Base-by-base conservation (phyloP, 805 yeast genomes). In the Ogataea allantospora region DNA sequence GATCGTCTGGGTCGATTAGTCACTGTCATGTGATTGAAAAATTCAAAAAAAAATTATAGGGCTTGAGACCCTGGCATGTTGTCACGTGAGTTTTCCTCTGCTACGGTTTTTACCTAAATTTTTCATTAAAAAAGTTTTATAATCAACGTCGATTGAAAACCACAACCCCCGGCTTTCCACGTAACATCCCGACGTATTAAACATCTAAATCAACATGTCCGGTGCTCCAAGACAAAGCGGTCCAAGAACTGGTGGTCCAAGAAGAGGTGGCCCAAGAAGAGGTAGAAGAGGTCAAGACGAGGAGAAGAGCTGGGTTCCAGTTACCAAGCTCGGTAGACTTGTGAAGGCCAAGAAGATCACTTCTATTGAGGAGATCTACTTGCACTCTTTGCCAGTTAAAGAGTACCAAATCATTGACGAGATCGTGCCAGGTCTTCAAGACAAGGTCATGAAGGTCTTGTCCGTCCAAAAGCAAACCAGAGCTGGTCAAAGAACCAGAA, bases 401-500 rank as follows among this genome's bases (percentile, higher is more conserved):
- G 99, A 93, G 80, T 89, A 75, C 86, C 98, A 93, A 80, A 86
- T 93, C 80, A 85, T 93, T 65, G 99, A 93, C 80, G 81, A 80
- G 67, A 79, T 93, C 72, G 80, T 93, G 66, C 99, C 99, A 70
- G 83, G 76, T 67, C 83, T 93, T 70, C 82, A 84, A 76, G 99
- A 93, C 72, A 96, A 91, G 78, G 97, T 93, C 68, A 93, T 93
- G 99, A 91, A 91, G 88, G 93, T 93, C 80, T 83, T 91, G 80
- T 95, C 99, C 60, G 99, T 93, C 63, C 99, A 93, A 79, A 93
- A 93, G 84, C 99, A 93, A 79, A 93, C 99, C 82, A 83, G 96
- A 78, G 99, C 99, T 66, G 99, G 99, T 88, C 99, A 93, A 83
- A 91, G 99, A 83, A 93, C 98, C 77, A 88, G 99, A 83, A 89